These are phyloP conservation scores for Moniliophthora roreri DNA, from an alignment of 1,284 basidiomycete genomes.

Conservation along the genomic window DNA sequence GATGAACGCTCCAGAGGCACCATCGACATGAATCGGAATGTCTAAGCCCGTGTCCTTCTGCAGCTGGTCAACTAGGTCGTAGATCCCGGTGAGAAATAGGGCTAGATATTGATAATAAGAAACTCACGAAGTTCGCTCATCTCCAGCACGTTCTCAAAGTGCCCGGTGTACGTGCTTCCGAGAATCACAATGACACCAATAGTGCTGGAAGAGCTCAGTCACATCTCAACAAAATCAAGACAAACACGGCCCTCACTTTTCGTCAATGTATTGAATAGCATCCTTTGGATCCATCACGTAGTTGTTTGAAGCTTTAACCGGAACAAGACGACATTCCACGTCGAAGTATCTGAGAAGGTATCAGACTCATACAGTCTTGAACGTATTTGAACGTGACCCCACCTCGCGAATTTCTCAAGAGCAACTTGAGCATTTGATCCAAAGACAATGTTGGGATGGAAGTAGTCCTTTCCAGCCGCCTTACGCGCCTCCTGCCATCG, in stretches of 20 bases:
- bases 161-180: conserved; percentile 72
- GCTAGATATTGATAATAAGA: neutral
- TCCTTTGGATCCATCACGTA: conserved; percentile 67
- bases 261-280: conserved; percentile 67
- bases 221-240: neutral
- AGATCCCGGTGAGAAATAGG: neutral
- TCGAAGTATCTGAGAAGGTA: conserved; percentile 52
- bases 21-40: conserved; percentile 64
- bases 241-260: conserved; percentile 40
- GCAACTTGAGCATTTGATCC: conserved; percentile 71
- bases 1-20: conserved; percentile 60
- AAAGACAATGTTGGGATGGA: conserved; percentile 61
- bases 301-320: conserved; percentile 47
- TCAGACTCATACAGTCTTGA: neutral
- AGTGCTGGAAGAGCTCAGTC: conserved; percentile 28
- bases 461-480: conserved; percentile 60
- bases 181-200: conserved; percentile 62
- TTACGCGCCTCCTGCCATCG: conserved; percentile 71
- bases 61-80: conserved; percentile 51
- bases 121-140: conserved; percentile 54
- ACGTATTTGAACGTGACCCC: neutral
- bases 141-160: conserved; percentile 68
- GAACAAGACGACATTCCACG: conserved; percentile 60
- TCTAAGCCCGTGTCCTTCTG: conserved; percentile 60
- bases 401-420: conserved; percentile 61